Evolutionary conservation across 1,284 basidiomycete genomes (phyloP).

Genomic region (Ustilago hordei): DNA sequence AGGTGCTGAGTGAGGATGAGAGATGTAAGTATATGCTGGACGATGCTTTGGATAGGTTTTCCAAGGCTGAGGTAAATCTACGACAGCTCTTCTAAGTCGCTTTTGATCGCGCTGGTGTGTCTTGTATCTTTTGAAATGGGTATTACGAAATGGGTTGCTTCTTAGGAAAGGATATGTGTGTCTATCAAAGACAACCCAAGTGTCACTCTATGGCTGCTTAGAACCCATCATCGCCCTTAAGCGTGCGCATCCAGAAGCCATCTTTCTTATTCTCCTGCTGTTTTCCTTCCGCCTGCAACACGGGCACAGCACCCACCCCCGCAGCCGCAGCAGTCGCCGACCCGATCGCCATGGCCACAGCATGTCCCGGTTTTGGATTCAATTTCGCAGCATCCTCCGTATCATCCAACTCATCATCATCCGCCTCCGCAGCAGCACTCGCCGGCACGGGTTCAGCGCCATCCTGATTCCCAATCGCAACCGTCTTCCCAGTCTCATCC

Average conservation of each 20-base stretch:
- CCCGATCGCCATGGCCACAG: slow-evolving; percentile 29
- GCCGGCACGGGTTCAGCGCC: slow-evolving; percentile 37
- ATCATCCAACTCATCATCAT: slow-evolving; percentile 21
- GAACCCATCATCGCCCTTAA: slow-evolving; percentile 41
- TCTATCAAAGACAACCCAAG: background rate
- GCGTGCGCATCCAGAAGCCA: slow-evolving; percentile 41
- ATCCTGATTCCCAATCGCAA: slow-evolving; percentile 49
- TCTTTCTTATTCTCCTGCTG: slow-evolving; percentile 42
- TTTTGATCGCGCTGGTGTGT: background rate
- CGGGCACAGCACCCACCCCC: slow-evolving; percentile 25
- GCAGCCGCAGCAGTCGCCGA: slow-evolving; percentile 30
- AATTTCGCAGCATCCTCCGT: slow-evolving; percentile 45
- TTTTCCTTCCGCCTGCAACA: slow-evolving; percentile 29
- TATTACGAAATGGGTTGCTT: slow-evolving; percentile 17
- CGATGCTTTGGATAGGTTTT: slow-evolving; percentile 30
- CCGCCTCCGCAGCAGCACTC: background rate
- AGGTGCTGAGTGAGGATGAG: slow-evolving; percentile 15
- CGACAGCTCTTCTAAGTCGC: slow-evolving; percentile 19
- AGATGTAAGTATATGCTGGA: slow-evolving; percentile 26
- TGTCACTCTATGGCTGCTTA: background rate
- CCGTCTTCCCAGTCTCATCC: slow-evolving; percentile 57
- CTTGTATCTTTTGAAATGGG: slow-evolving; percentile 7
- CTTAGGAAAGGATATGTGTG: too few species aligned
- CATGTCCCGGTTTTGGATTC: slow-evolving; percentile 13
- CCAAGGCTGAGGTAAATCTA: slow-evolving; percentile 10